Base-by-base conservation (phyloP, 2,329 filamentous ascomycete genomes). In the Cryphonectria parasitica region DNA sequence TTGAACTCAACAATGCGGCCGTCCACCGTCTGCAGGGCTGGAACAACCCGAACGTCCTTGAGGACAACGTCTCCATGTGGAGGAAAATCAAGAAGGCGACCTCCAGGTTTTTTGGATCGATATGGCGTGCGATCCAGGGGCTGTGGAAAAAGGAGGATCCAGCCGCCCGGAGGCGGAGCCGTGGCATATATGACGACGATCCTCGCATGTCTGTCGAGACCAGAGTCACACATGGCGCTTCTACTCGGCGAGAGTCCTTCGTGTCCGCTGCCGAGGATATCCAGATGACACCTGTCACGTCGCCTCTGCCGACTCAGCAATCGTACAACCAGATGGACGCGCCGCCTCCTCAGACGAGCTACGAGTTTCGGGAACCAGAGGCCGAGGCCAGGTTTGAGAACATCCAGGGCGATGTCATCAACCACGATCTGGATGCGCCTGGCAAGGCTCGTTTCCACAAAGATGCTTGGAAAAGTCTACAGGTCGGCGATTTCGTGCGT, bases 401-500 rank as follows among this genome's bases (percentile, higher is more conserved):
- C 52, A 82, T 86, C 74, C 85, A 87, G 74, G 82, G 83, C 7
- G 84, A 88, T 76, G 79, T 99, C 54, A 87, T 98, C 74, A 93
- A 98, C 77, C 89, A 89, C 41, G 86, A 88, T 63, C 86, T 89
- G 72, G 85, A 89, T 19, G 83, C 87, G 0, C 85, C 88, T 5
- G 92, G 91, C 68, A 91, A 88, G 65, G 93, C 95, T 45, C 88
- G 92, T 34, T 99, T 99, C 82, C 95, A 97, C 80, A 92, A 91
- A 76, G 95, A 98, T 77, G 90, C 90, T 60, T 99, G 96, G 96
- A 99, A 99, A 82, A 97, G 90, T 76, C 87, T 99, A 19, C 91
- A 95, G 76, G 96, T 99, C 11, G 96, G 96, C 64, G 96, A 99
- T 80, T 98, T 97, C 81, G 91, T 99, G 68, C 93, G 97, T 75